phyloP scores from a whole-genome alignment of 2,329 filamentous ascomycete species.

The Eutypella sp. region DNA sequence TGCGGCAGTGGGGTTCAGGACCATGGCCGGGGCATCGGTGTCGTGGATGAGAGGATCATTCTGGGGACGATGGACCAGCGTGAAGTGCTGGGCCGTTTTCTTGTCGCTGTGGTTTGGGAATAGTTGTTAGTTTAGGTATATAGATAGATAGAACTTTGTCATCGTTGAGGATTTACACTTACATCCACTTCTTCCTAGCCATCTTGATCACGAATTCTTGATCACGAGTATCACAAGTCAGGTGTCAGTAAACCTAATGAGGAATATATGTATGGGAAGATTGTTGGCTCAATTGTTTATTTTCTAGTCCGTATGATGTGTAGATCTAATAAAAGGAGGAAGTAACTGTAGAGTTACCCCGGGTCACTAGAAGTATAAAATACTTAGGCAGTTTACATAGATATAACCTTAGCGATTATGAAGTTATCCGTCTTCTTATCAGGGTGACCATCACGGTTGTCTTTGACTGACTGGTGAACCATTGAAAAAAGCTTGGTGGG shows the following conservation, averaged over 20 bases:
- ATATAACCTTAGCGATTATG: too few relatives aligned
- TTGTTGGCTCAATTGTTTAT: neutral
- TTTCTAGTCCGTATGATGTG: too few relatives aligned
- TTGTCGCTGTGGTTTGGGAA: slow-evolving; percentile 70
- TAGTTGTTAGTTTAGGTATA: neutral
- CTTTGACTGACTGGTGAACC: slow-evolving; percentile 4
- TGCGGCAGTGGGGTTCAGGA: slow-evolving; percentile 65
- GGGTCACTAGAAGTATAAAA: too few relatives aligned
- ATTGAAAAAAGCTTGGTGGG: slow-evolving; percentile 25
- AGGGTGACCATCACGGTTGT: too few relatives aligned
- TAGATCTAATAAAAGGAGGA: too few relatives aligned
- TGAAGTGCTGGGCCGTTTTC: slow-evolving; percentile 88
- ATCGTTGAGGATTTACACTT: slow-evolving; percentile 25
- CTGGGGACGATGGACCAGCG: slow-evolving; percentile 91
- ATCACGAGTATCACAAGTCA: too few relatives aligned
- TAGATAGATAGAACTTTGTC: neutral
- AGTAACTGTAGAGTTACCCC: too few relatives aligned
- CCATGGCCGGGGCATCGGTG: slow-evolving; percentile 79
- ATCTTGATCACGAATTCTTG: too few relatives aligned
- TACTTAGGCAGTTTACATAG: too few relatives aligned
- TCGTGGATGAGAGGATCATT: slow-evolving; percentile 98
- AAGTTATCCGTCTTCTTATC: too few relatives aligned
- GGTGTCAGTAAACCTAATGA: too few relatives aligned
- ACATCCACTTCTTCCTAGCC: slow-evolving; percentile 75
- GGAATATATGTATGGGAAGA: slow-evolving; percentile 1